Evolutionary conservation across 352 stramenopile genomes (phyloP).

Genomic region (Globisporangium perplexum): DNA sequence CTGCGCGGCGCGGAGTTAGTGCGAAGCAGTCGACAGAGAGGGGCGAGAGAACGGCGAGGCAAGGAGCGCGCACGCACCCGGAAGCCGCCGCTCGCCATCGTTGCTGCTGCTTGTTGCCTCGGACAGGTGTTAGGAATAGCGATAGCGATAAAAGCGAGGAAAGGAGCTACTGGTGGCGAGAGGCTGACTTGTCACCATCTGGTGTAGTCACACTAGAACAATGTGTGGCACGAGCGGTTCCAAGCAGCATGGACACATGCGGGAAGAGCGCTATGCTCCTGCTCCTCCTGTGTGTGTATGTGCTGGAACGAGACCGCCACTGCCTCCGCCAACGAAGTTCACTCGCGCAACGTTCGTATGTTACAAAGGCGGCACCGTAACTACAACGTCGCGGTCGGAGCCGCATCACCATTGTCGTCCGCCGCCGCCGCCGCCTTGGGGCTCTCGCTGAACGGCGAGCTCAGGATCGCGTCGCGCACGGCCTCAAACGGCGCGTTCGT

Average conservation of each 20-base stretch:
- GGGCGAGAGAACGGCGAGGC: background rate
- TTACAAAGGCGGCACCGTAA: slow-evolving; percentile 8
- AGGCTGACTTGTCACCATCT: background rate
- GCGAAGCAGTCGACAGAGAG: background rate
- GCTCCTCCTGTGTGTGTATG: background rate
- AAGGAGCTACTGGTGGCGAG: slow-evolving; percentile 7
- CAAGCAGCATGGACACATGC: background rate
- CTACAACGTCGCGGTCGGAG: background rate
- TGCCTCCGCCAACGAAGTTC: background rate
- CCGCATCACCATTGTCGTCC: background rate
- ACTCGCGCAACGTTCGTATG: slow-evolving; percentile 5
- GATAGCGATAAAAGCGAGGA: background rate
- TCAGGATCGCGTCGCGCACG: slow-evolving; percentile 54
- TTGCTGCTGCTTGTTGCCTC: background rate
- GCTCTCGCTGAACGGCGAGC: slow-evolving; percentile 19
- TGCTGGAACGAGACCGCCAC: no score
- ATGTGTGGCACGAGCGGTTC: background rate
- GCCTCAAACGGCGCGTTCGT: slow-evolving; percentile 87
- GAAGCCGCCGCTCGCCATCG: slow-evolving; percentile 28
- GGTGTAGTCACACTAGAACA: background rate
- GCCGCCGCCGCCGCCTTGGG: slow-evolving; percentile 1
- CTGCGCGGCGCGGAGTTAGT: slow-evolving; percentile 13
- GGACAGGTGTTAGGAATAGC: no score
- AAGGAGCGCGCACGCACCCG: slow-evolving; percentile 15
- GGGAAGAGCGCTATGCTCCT: background rate